These are phyloP conservation scores for Coprinopsis strossmayeri DNA, from an alignment of 768 basidiomycete genomes.

Conservation along the genomic window DNA sequence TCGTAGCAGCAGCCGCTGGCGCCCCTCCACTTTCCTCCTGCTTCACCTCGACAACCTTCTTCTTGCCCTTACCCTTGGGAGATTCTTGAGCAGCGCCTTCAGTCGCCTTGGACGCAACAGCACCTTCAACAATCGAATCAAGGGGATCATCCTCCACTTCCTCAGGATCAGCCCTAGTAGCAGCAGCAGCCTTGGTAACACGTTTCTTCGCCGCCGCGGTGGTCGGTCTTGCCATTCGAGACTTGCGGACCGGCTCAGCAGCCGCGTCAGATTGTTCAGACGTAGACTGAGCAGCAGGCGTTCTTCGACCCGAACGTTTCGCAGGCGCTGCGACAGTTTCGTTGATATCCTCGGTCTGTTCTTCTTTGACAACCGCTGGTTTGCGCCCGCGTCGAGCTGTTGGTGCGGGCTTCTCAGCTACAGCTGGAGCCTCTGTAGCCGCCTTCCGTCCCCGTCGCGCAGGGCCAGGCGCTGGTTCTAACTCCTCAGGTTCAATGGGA, in stretches of 20 bases:
- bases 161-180: slow-evolving; percentile 9
- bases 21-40: slow-evolving; percentile 1
- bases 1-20: neutral
- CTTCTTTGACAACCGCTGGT: neutral
- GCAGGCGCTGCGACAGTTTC: neutral
- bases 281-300: neutral
- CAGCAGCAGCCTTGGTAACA: neutral
- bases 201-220: slow-evolving; percentile 6
- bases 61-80: slow-evolving; percentile 12
- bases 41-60: neutral
- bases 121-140: slow-evolving; percentile 15
- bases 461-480: neutral
- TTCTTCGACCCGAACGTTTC: neutral
- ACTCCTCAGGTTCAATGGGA: neutral
- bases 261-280: neutral
- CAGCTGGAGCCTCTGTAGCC: neutral
- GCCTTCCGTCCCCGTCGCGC: slow-evolving; percentile 5
- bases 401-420: neutral
- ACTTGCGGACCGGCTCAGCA: neutral
- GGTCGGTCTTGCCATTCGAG: slow-evolving; percentile 8
- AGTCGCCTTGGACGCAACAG: slow-evolving; percentile 17
- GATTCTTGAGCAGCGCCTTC: slow-evolving; percentile 5
- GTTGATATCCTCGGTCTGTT: neutral
- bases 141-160: slow-evolving; percentile 16
- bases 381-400: neutral